A percentile compares a stretch with the other conserved stretches of the same genome.
Conservation (phyloP, 768 basidiomycete genomes). For the Amanita thiersii region DNA sequence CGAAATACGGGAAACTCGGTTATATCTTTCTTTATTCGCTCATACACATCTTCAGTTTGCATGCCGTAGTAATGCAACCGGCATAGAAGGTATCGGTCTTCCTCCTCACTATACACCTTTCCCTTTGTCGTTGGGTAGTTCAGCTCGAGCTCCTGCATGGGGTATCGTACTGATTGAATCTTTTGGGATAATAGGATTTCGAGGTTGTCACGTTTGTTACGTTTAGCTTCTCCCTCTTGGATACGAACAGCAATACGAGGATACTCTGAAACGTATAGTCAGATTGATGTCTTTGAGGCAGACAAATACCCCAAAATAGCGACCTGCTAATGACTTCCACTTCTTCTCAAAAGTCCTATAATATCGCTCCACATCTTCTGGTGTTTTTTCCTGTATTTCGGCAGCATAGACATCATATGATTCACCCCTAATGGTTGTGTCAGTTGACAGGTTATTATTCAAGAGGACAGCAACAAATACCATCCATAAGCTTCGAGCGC, state of each 20-base stretch:
- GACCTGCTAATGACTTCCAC: slow-evolving; percentile 81
- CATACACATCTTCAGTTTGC: slow-evolving; percentile 83
- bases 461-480: slow-evolving; percentile 33
- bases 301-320: too few species aligned
- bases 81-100: slow-evolving; percentile 91
- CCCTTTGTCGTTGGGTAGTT: slow-evolving; percentile 95
- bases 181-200: slow-evolving; percentile 75
- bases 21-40: slow-evolving; percentile 93
- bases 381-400: slow-evolving; percentile 79
- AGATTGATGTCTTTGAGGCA: not conserved
- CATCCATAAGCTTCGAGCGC: slow-evolving; percentile 66
- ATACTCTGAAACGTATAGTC: slow-evolving; percentile 41
- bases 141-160: slow-evolving; percentile 96
- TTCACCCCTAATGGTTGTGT: slow-evolving; percentile 39
- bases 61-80: slow-evolving; percentile 87
- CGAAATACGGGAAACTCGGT: slow-evolving; percentile 95
- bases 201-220: slow-evolving; percentile 77
- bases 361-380: slow-evolving; percentile 73
- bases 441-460: not conserved
- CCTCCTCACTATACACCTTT: slow-evolving; percentile 94
- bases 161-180: slow-evolving; percentile 75
- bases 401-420: slow-evolving; percentile 61
- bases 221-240: slow-evolving; percentile 82
- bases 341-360: slow-evolving; percentile 83
- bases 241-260: slow-evolving; percentile 80